phyloP scores from a whole-genome alignment of 2,329 filamentous ascomycete genomes.

The Plectosphaerella cucumerina region DNA sequence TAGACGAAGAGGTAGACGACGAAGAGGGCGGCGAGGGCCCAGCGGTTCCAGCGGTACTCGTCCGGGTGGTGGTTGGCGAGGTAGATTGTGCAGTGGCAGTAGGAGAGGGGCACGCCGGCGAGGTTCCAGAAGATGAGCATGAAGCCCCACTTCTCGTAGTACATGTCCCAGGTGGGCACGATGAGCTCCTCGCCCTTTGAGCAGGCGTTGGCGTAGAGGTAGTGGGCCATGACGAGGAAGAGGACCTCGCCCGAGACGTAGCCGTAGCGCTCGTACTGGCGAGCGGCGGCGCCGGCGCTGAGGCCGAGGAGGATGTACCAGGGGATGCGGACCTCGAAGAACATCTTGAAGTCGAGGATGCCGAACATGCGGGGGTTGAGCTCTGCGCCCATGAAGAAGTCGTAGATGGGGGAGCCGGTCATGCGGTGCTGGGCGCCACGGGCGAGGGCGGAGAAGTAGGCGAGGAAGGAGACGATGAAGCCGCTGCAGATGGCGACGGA shows the following conservation, averaged over 20 bases:
- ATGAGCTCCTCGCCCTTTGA: slow-evolving; percentile 91
- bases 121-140: slow-evolving; percentile 99
- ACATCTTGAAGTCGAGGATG: slow-evolving; percentile 93
- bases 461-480: slow-evolving; percentile 75
- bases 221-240: slow-evolving; percentile 86
- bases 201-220: slow-evolving; percentile 88
- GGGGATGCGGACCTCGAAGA: slow-evolving; percentile 86
- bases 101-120: slow-evolving; percentile 83
- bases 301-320: slow-evolving; percentile 88
- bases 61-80: slow-evolving; percentile 78
- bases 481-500: slow-evolving; percentile 90
- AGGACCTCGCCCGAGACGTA: slow-evolving; percentile 81
- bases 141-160: slow-evolving; percentile 95
- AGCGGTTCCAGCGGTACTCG: slow-evolving; percentile 72
- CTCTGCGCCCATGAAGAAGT: slow-evolving; percentile 93
- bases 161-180: slow-evolving; percentile 81
- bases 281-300: slow-evolving; percentile 69
- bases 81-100: slow-evolving; percentile 91
- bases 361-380: slow-evolving; percentile 84
- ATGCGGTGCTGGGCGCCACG: slow-evolving; percentile 87
- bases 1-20: slow-evolving; percentile 76
- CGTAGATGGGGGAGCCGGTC: slow-evolving; percentile 80
- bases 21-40: slow-evolving; percentile 61
- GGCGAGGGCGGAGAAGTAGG: slow-evolving; percentile 78
- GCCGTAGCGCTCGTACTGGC: slow-evolving; percentile 80